Base-by-base conservation (phyloP, 768 basidiomycete genomes). In the Hirschioporus abietinus region DNA sequence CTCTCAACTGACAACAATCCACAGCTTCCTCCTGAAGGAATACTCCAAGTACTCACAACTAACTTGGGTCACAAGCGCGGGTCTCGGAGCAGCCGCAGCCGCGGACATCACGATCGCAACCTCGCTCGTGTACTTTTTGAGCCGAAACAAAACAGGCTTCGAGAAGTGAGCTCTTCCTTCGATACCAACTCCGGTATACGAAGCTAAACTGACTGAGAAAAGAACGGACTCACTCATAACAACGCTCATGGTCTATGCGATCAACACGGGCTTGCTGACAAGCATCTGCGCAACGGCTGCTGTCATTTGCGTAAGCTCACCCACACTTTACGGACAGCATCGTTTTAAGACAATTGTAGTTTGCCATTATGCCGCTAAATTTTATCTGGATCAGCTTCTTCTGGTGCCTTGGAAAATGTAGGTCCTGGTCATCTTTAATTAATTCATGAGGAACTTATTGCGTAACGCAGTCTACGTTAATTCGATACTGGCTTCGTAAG, bases 391-490 rank as follows among this genome's bases (percentile, higher is more conserved):
- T 83, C 62, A 81, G 79, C 10, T 81, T 83, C 68, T 84, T 84
- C 72, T 85, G 82, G 83, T 68, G 82, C 25, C 73, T 82, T 60
- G 82, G 81, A 30, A 85, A 83, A 78, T 83, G 84, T 83, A 65
- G 67, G 81, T 69, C 23, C 2, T 25, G 17, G 18, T 35, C 4
- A 36, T 58, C 7, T 25, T 17, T 23, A 9, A 20, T 15, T n/a
- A 24, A 18, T 3, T 1, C 30, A 15, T 10, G 23, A 18, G 15
- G 24, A 61, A 15, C 12, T 64, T 24, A 60, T 63, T 69, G 26
- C n/a, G 18, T 42, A 65, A 63, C 62, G 42, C 65, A 84, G 83
- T 81, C 68, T 83, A 85, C 68, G 82, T 84, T 24, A 85, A 84
- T 68, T 84, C 83, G 0, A 71, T 83, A 27, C 73, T 85, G n/a